These are phyloP conservation scores for Xylaria acuta DNA, from an alignment of 495 filamentous ascomycete genomes.

Conservation along the genomic window DNA sequence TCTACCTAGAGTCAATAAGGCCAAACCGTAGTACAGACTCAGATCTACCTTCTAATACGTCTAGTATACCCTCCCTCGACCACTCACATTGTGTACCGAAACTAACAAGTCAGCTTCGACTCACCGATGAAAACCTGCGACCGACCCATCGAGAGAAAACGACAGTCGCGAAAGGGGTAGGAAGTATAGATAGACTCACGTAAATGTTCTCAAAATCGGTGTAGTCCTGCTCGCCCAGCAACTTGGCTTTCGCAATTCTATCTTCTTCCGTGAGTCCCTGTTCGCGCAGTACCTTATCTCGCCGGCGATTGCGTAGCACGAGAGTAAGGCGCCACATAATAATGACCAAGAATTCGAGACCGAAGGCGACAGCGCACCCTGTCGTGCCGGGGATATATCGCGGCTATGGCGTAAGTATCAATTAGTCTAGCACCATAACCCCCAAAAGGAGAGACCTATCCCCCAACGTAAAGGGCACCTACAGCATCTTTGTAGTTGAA, in stretches of 20 bases:
- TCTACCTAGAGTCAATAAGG: background rate
- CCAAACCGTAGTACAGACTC: background rate
- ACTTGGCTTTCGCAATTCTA: conserved; percentile 35
- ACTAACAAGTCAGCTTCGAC: background rate
- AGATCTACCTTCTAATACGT: background rate
- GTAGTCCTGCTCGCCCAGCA: conserved; percentile 41
- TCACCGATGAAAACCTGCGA: background rate
- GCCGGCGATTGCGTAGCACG: conserved; percentile 36
- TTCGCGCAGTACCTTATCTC: conserved; percentile 34
- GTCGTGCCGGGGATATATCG: conserved; percentile 39
- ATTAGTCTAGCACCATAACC: conserved; percentile 34
- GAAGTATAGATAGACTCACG: conserved; percentile 14
- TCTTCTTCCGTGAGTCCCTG: conserved; percentile 39
- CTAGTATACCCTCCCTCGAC: background rate
- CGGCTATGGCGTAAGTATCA: conserved; percentile 21
- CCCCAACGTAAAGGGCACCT: background rate
- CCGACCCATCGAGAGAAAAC: no score
- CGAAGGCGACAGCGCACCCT: conserved; percentile 38
- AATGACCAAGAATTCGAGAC: conserved; percentile 37
- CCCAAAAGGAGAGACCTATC: no score
- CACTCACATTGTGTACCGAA: conserved; percentile 1
- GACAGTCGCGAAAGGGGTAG: conserved; percentile 5
- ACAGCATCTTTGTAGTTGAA: conserved; percentile 49
- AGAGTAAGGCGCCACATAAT: conserved; percentile 35
- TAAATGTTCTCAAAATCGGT: conserved; percentile 43